A percentile compares a stretch with the other conserved stretches of the same genome.
These are phyloP conservation scores for Eucalyptus curtisii DNA, from an alignment of 345 rosid species.

Conservation along the genomic window DNA sequence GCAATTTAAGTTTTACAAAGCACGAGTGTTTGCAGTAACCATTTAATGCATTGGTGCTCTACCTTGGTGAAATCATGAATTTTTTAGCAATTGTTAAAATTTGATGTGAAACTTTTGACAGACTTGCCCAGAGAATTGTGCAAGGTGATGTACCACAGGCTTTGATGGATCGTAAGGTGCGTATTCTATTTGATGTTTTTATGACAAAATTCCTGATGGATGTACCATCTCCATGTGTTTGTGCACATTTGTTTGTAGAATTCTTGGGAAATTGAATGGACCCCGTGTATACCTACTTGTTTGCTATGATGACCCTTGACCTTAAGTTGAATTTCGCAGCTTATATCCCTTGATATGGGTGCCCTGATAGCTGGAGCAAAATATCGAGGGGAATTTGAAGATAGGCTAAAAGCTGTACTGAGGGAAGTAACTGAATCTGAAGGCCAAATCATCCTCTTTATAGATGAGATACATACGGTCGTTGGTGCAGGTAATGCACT, in stretches of 20 bases:
- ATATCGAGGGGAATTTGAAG: constrained; percentile 97
- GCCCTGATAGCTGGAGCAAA: constrained; percentile 98
- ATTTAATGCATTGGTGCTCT: neutral
- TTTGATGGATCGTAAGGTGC: constrained; percentile 89
- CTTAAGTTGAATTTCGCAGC: constrained; percentile 19
- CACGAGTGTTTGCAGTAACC: neutral
- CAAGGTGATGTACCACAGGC: constrained; percentile 99
- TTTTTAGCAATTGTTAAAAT: neutral
- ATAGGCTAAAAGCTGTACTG: constrained; percentile 94
- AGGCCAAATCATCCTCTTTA: constrained; percentile 84
- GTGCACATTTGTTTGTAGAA: neutral
- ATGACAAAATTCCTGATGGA: neutral
- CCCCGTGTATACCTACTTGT: neutral
- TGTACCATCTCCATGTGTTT: neutral
- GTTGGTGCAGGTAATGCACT: constrained; percentile 84
- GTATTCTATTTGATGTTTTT: neutral
- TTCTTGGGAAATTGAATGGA: neutral
- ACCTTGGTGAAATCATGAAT: neutral
- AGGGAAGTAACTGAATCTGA: constrained; percentile 95
- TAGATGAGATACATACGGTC: constrained; percentile 98
- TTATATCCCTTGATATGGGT: constrained; percentile 99
- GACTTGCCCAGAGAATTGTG: constrained; percentile 99
- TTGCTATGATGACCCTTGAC: neutral
- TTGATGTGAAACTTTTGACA: constrained; percentile 9
- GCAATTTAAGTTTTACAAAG: neutral